These are phyloP conservation scores for Closterium sp. DNA, from an alignment of 139 green algal genomes.

Conservation along the genomic window DNA sequence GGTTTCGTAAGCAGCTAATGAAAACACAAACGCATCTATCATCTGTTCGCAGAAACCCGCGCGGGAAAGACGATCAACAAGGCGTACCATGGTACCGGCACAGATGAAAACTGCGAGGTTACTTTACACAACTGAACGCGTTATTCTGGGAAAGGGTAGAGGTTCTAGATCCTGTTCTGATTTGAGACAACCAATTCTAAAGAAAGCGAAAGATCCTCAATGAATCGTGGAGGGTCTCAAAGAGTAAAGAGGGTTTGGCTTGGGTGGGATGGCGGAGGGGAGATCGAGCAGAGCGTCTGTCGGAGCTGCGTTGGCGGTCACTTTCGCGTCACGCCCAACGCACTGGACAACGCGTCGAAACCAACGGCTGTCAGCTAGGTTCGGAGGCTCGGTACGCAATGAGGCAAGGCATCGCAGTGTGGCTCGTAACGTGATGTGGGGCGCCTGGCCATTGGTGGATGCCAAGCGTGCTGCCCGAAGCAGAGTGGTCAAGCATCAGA, in stretches of 20 bases:
- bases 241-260: not conserved
- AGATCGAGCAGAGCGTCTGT: not conserved
- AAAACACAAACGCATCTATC: slow-evolving; percentile 14
- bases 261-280: not conserved
- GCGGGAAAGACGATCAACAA: not conserved
- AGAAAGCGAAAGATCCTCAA: not conserved
- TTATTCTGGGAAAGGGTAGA: not conserved
- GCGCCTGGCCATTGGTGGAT: not conserved
- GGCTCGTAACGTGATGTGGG: not conserved
- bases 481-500: not conserved
- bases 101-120: not conserved
- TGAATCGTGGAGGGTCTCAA: too few relatives aligned
- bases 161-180: not conserved
- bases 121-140: too few relatives aligned
- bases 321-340: not conserved
- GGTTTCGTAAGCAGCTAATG: not conserved
- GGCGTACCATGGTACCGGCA: not conserved
- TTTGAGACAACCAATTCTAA: not conserved
- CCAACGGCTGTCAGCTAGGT: not conserved
- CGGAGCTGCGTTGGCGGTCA: not conserved
- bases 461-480: not conserved
- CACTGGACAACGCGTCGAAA: not conserved
- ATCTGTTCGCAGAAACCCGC: slow-evolving; percentile 2
- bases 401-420: not conserved
- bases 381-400: not conserved